Conservation (phyloP, 177 flowering plant species). For the Telopea speciosissima region DNA sequence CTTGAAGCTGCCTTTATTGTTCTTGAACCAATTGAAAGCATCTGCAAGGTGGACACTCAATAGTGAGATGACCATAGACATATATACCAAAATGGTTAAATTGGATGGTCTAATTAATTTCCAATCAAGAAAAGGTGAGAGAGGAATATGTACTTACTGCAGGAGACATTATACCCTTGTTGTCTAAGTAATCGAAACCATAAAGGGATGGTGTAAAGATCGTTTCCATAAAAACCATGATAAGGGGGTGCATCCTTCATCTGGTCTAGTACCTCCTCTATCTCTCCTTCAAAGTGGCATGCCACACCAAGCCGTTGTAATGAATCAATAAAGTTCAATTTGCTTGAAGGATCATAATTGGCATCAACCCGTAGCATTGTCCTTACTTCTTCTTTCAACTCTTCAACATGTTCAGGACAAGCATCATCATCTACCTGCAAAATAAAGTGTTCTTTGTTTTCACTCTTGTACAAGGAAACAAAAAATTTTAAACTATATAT, state of each 20-base stretch:
- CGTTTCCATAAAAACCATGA: not conserved
- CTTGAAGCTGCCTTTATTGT: not conserved
- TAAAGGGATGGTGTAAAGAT: not conserved
- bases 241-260: no score
- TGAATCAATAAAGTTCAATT: constrained; percentile 7
- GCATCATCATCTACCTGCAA: no score
- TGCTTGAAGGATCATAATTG: not conserved
- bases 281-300: constrained; percentile 9
- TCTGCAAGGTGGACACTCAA: not conserved
- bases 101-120: no score
- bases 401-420: no score
- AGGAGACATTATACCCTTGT: not conserved
- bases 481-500: no score
- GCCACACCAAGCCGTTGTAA: constrained; percentile 13
- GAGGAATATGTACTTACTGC: not conserved
- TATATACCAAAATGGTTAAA: no score
- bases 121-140: not conserved
- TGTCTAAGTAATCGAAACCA: constrained; percentile 5
- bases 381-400: not conserved
- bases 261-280: not conserved
- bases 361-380: not conserved
- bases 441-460: no score
- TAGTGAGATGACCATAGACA: no score
- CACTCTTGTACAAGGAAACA: no score
- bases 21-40: not conserved